Conservation (phyloP, 2,329 filamentous ascomycete species). For the Venturiaceae sp. region DNA sequence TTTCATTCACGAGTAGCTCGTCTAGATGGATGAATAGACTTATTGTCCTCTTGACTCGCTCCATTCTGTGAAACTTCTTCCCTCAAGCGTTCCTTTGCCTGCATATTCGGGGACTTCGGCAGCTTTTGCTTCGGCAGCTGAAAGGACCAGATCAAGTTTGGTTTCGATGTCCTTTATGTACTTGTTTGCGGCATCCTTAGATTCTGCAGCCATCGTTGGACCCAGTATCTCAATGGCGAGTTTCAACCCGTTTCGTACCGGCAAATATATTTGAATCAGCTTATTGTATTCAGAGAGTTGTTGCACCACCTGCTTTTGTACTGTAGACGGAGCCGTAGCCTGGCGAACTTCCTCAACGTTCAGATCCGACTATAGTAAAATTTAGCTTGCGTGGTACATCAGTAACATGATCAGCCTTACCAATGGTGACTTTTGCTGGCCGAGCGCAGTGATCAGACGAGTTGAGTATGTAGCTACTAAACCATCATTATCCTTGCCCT, state of each 20-base stretch:
- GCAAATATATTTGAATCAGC: not conserved
- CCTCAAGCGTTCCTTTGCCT: not conserved
- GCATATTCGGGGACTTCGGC: not conserved
- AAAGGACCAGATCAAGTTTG: not conserved
- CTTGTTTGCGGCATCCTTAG: not conserved
- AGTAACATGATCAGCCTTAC: not conserved
- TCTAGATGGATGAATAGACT: not conserved
- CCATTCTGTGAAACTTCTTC: no score
- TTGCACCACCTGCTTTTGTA: no score
- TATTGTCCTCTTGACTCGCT: not conserved
- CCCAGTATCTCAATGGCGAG: not conserved
- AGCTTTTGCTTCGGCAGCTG: not conserved
- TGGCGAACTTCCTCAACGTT: not conserved
- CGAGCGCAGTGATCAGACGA: not conserved
- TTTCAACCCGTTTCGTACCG: not conserved
- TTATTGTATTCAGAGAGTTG: no score
- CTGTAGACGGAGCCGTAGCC: no score
- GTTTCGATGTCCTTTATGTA: not conserved
- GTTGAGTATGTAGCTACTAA: slow-evolving; percentile 4
- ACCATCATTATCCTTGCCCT: not conserved
- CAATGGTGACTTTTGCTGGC: not conserved
- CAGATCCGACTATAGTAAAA: not conserved
- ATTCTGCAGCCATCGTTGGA: not conserved
- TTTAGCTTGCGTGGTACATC: not conserved
- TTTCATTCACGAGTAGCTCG: not conserved